Percentiles rank a stretch among this genome's conserved stretches.
Conservation (phyloP, 352 stramenopile species). For the Elongisporangium prolatum region DNA sequence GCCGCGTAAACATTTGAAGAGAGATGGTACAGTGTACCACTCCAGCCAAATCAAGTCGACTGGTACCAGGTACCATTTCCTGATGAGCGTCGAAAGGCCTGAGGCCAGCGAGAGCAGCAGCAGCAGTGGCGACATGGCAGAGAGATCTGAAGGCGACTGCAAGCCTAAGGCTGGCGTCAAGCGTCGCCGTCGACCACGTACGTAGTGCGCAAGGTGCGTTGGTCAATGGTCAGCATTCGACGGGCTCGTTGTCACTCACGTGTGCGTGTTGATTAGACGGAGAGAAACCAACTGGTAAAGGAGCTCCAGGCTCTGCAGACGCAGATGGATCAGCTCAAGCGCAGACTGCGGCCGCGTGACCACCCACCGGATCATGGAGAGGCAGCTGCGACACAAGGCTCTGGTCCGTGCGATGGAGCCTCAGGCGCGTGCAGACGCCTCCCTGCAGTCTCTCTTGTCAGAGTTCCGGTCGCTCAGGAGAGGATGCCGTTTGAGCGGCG, state of each 20-base stretch:
- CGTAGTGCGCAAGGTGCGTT: constrained; percentile 2
- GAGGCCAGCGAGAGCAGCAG: background rate
- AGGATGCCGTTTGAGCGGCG: constrained; percentile 10
- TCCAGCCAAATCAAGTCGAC: too few relatives aligned
- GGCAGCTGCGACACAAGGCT: background rate
- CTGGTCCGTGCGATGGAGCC: background rate
- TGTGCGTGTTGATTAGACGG: constrained; percentile 2
- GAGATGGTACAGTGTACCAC: too few relatives aligned
- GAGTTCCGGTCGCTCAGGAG: constrained; percentile 3
- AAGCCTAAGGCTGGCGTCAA: background rate
- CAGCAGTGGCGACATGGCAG: background rate
- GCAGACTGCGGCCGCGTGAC: background rate
- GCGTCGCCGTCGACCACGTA: background rate
- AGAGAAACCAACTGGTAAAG: background rate
- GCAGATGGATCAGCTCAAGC: background rate
- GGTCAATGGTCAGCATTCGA: constrained; percentile 9
- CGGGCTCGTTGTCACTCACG: background rate
- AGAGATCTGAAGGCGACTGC: background rate
- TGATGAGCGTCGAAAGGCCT: background rate
- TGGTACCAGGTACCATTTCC: background rate
- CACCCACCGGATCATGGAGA: background rate
- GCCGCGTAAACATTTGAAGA: background rate
- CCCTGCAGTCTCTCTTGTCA: background rate
- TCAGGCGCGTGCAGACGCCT: background rate
- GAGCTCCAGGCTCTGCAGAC: background rate